Conservation (phyloP, 331 rosid genomes). For the Quercus phellos region DNA sequence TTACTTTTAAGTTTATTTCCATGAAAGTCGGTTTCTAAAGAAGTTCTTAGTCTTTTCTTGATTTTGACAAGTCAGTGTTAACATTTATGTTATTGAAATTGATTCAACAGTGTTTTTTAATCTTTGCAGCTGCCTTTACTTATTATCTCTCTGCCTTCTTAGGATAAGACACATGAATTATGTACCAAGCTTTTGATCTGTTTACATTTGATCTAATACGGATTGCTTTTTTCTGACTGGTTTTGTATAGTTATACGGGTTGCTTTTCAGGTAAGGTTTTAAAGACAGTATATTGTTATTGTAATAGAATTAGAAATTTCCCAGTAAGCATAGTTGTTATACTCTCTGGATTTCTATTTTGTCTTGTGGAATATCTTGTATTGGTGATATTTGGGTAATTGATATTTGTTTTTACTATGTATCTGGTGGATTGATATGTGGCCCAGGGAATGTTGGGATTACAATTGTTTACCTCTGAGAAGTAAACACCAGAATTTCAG, state of each 20-base stretch:
- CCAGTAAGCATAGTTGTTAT: not conserved
- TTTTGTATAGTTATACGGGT: not conserved
- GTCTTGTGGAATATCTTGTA: not conserved
- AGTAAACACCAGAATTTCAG: not conserved
- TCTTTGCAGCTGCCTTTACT: not conserved
- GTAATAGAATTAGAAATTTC: not conserved
- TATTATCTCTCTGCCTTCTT: not conserved
- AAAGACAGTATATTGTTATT: not conserved
- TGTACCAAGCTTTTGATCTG: not conserved
- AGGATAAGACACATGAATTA: not conserved
- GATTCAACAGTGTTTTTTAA: not conserved
- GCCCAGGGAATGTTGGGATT: not conserved
- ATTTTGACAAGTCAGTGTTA: not conserved
- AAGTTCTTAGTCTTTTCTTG: not conserved
- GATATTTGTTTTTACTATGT: not conserved
- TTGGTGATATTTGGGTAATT: not conserved
- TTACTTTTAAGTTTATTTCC: not conserved
- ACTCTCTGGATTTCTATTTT: not conserved
- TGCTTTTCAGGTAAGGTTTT: not conserved
- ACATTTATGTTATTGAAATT: not conserved
- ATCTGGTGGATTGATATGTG: not conserved
- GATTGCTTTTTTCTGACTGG: not conserved
- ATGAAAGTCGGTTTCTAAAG: not conserved
- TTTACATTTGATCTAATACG: not conserved
- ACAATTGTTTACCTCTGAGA: not conserved